Evolutionary conservation across 129 eudicot genomes (phyloP), one percentile per base, ranked within the genome.

Genomic region (Arctium minus): DNA sequence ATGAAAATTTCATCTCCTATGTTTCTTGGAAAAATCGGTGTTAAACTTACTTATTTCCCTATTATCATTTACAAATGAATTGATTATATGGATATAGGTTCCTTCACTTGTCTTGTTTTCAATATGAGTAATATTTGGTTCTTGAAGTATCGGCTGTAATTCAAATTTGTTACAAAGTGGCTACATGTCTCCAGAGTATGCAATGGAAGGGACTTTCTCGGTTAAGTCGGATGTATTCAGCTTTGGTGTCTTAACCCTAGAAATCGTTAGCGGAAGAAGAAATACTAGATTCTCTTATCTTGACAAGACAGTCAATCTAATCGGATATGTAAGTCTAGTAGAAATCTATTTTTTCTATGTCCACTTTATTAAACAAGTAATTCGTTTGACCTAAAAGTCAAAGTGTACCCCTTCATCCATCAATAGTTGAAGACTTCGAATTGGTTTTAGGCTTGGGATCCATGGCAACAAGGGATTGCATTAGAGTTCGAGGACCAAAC

Each of bases 141-240:
- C 27, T 15, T 15, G 5, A 50, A 80, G 18, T 9, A 31, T 33
- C 4, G 13, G 4, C 7, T 30, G 8, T 71, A 15, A 56, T 56
- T 31, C 67, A 8, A 42, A 15, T 48, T 30, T 4, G 2, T 35
- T 73, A 9, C 46, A 50, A 64, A 79, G 88, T 46, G 84, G 81
- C 29, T 85, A 85, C 71, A 88, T 84, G 86, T 39, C 90, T 12
- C 90, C 85, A 0, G 81, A 87, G 77, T 87, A 87, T 76, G 87
- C 90, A 37, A 83, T 87, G 87, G 80, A 87, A 31, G 90, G 87
- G 36, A 83, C 82, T 22, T 87, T 83, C 56, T 87, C 87, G 0
- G 60, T 80, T 11, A 87, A 80, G 33, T 87, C 87, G 10, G 90
- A 87, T 83, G 85, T 87, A 48, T 87, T 79, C 74, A 87, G 90